Percentiles rank a stretch among this genome's conserved stretches.
Conservation (phyloP, 257 asterid species). For the Asclepias syriaca region DNA sequence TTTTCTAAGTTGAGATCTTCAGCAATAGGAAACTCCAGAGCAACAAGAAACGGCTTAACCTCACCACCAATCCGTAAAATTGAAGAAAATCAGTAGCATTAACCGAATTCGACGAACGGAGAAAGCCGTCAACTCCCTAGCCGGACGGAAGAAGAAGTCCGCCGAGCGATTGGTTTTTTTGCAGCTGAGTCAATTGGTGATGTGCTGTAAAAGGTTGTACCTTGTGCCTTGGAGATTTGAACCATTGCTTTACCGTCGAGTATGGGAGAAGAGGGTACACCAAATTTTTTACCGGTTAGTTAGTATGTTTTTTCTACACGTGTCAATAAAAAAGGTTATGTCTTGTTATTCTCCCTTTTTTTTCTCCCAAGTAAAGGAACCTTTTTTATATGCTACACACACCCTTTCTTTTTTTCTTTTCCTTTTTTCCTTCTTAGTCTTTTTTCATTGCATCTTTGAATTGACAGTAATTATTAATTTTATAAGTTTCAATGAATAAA, state of each 20-base stretch:
- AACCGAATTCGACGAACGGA: slow-evolving; percentile 2
- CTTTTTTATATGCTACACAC: too few relatives aligned
- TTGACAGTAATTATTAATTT: too few relatives aligned
- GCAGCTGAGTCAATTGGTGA: not conserved
- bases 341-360: too few relatives aligned
- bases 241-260: not conserved
- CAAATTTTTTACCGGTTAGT: not conserved
- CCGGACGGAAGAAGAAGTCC: slow-evolving; percentile 3
- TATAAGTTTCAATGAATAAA: too few relatives aligned
- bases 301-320: not conserved
- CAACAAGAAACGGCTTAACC: not conserved
- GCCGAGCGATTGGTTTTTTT: slow-evolving; percentile 17
- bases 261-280: not conserved
- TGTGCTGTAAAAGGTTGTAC: slow-evolving; percentile 34
- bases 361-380: too few relatives aligned
- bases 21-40: not conserved
- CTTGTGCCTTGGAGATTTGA: slow-evolving; percentile 13
- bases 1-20: not conserved
- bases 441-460: too few relatives aligned
- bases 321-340: not conserved
- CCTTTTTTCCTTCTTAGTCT: too few relatives aligned
- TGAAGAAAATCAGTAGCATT: slow-evolving; percentile 1
- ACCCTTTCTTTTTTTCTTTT: too few relatives aligned
- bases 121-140: not conserved
- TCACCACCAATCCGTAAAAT: not conserved